phyloP scores from a whole-genome alignment of 2,329 filamentous ascomycete species.

The Triangularia verruculosa region DNA sequence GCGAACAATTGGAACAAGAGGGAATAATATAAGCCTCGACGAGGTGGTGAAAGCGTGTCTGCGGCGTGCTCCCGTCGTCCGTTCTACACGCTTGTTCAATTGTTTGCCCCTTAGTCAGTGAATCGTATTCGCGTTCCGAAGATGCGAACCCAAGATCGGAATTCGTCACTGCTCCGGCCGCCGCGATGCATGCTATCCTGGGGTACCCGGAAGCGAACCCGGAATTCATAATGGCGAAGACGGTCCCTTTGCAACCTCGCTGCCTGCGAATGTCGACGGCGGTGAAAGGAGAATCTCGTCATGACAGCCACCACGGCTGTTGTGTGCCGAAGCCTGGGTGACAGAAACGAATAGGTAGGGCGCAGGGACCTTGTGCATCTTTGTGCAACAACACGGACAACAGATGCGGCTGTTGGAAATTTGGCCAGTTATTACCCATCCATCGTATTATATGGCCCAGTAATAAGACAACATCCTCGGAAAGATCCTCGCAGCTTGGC shows the following conservation, averaged over 20 bases:
- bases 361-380: not conserved
- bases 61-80: not conserved
- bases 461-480: not conserved
- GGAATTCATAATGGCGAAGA: not conserved
- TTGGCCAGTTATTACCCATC: too few species aligned
- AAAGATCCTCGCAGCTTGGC: constrained; percentile 15
- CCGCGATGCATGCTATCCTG: constrained; percentile 1
- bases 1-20: not conserved
- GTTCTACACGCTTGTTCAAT: not conserved
- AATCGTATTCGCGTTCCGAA: constrained; percentile 21
- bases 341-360: not conserved
- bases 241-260: not conserved
- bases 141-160: constrained; percentile 6
- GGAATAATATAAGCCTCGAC: not conserved
- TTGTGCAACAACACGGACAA: not conserved
- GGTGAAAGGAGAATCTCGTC: not conserved
- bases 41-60: not conserved
- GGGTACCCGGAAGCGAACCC: not conserved
- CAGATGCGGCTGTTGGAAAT: not conserved
- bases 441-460: not conserved
- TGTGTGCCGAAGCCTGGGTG: not conserved
- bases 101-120: constrained; percentile 19
- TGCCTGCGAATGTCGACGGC: not conserved
- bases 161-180: constrained; percentile 5
- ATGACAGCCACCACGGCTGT: not conserved